Base-by-base conservation (phyloP, 345 rosid species). In the Rhodamnia argentea region DNA sequence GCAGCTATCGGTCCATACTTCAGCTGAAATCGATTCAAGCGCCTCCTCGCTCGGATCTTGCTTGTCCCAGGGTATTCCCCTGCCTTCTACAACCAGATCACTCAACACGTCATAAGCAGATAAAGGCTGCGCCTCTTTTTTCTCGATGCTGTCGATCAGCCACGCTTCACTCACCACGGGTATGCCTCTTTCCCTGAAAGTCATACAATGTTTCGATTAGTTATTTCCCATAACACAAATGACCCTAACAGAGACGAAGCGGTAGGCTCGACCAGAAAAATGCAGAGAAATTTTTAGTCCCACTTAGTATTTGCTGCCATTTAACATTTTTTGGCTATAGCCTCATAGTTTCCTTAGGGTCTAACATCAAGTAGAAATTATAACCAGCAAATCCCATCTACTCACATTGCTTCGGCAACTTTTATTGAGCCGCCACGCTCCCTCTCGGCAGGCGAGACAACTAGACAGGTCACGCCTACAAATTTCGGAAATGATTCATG, bases 321-420 rank as follows among this genome's bases (percentile, higher is more conserved):
- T 2, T 32, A 9, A 16, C 37, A 64, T 64, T 32, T 32, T 32
- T 64, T 32, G 24, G 47, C 78, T 32, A 18, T 9, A 32, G 44
- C 78, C 44, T 16, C 78, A 64, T 64, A 32, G 78, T 32, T 70
- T 27, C 37, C 47, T 70, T 70, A 56, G 16, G 40, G 51, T 83
- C 64, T 32, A 29, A 50, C 42, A 4, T 52, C 16, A 13, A 6
- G 52, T 10, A n/a, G 37, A 0, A 83, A 82, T 23, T n/a, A 15
- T 51, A 52, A 86, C 37, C 78, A 32, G 78, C 3, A 7, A 82
- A 51, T 6, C 37, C 44, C 47, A 70, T 50, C 50, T 60, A 86
- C 96, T 91, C 90, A 95, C 96, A 95, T 90, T 87, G 96, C 96
- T 74, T 96, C 97, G 14, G 90, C 88, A 59, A 94, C 86, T 88